These are phyloP conservation scores for Yamadazyma friedrichii DNA, from an alignment of 1,139 yeast species.

Conservation along the genomic window DNA sequence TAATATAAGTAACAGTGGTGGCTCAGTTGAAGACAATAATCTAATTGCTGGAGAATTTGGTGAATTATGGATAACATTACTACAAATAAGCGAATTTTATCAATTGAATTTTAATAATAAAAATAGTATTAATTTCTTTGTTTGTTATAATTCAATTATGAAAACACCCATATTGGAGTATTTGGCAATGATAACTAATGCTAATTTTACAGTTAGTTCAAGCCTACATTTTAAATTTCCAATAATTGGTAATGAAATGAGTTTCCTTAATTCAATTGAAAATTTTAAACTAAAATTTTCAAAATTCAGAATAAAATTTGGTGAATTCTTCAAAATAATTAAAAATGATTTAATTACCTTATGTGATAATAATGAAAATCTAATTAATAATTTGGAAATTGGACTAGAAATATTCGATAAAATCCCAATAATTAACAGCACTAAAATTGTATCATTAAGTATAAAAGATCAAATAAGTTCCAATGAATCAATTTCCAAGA, in stretches of 20 bases:
- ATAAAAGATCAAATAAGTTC: constrained; percentile 18
- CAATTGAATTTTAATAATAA: constrained; percentile 16
- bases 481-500: constrained; percentile 27
- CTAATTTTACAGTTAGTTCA: constrained; percentile 71
- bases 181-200: constrained; percentile 62
- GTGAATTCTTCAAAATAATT: constrained; percentile 64
- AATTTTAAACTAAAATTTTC: constrained; percentile 61
- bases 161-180: constrained; percentile 67
- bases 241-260: constrained; percentile 67
- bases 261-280: constrained; percentile 61
- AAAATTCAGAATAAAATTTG: constrained; percentile 60
- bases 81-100: constrained; percentile 64
- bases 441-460: constrained; percentile 44
- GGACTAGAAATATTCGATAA: constrained; percentile 62
- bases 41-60: constrained; percentile 60
- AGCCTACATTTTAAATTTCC: constrained; percentile 74
- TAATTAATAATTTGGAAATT: constrained; percentile 33
- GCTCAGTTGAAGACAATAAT: constrained; percentile 11
- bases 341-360: constrained; percentile 48
- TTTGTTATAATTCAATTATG: constrained; percentile 68
- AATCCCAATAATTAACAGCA: constrained; percentile 58
- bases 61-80: constrained; percentile 69
- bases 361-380: constrained; percentile 22
- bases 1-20: neutral
- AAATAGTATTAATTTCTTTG: constrained; percentile 56